Base-by-base conservation (phyloP, 176 grass and related monocot species). In the Carex cristatella region DNA sequence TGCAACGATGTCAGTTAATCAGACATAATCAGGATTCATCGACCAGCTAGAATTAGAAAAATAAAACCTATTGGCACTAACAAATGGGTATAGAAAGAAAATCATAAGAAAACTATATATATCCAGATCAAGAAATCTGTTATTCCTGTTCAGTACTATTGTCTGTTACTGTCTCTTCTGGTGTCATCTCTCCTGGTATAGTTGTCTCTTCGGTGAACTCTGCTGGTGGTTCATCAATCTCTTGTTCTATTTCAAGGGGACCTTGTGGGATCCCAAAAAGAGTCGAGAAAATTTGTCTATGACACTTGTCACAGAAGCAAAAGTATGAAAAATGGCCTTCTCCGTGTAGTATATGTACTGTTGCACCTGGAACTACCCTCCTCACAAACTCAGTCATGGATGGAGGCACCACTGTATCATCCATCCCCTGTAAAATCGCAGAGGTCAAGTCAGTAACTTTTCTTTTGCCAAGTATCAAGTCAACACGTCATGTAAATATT, bases 241-340 rank as follows among this genome's bases (percentile, higher is more conserved):
- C 85, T 2, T 28, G 80, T 4, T 3, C 61, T 63, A 38, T 74
- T 9, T 67, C 6, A 60, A 92, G 89, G 14, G 96, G 91, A 14
- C 96, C 96, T 87, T 88, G 89, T 32, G 96, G 96, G 57, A 90
- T 85, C 48, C 96, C 96, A n/a, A 98, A 94, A 76, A 98, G 91
- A 18, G 93, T 95, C 61, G 96, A 98, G 44, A 98, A 93, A 77
- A 98, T 92, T 70, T 98, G 96, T 83, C 93, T 88, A 76, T 98
- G 96, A 80, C 96, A 98, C 51, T 98, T 89, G 38, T 95, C 88
- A 31, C 93, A 98, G 69, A 95, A 98, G 60, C 90, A 94, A 85
- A 98, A 99, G 85, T 95, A 99, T 4, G 96, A 99, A 86, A 95
- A 95, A 65, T 99, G 96, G 72, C 96, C 93, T 89, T 99, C 93